These are phyloP conservation scores for Cystobasidium sp. DNA, from an alignment of 1,284 basidiomycete genomes.

Conservation along the genomic window DNA sequence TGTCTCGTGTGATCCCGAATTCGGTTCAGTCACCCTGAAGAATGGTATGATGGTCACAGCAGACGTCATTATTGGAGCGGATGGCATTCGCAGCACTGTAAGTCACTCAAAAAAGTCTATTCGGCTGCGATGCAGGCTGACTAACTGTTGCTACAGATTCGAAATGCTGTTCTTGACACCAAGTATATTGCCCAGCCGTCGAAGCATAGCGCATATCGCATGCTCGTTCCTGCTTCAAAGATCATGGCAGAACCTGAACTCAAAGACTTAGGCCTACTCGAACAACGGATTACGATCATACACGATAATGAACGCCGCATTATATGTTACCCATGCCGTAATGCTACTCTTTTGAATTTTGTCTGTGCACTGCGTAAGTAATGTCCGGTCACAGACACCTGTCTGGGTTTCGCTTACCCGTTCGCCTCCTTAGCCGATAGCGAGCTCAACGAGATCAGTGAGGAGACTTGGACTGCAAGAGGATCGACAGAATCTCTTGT, in stretches of 20 bases:
- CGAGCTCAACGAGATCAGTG: constrained; percentile 50
- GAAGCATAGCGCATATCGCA: too few relatives aligned
- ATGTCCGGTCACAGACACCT: too few relatives aligned
- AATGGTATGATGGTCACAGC: constrained; percentile 49
- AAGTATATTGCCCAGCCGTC: too few relatives aligned
- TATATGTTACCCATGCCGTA: too few relatives aligned
- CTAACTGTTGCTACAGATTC: neutral
- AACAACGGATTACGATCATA: too few relatives aligned
- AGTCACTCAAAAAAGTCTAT: constrained; percentile 46
- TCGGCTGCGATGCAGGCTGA: neutral
- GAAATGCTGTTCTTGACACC: neutral
- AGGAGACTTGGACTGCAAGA: constrained; percentile 52
- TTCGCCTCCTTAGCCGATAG: constrained; percentile 47
- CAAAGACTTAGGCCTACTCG: too few relatives aligned
- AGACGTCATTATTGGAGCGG: constrained; percentile 55
- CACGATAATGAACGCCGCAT: too few relatives aligned
- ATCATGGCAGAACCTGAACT: too few relatives aligned
- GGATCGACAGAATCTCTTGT: constrained; percentile 50
- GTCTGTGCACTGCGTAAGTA: too few relatives aligned
- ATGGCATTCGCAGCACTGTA: constrained; percentile 53
- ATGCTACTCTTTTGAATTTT: too few relatives aligned
- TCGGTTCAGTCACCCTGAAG: constrained; percentile 48
- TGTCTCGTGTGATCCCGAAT: constrained; percentile 1
- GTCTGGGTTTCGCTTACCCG: neutral
- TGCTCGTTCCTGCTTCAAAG: too few relatives aligned